phyloP scores from a whole-genome alignment of 2,329 filamentous ascomycete species.

The Stemphylium vesicarium region DNA sequence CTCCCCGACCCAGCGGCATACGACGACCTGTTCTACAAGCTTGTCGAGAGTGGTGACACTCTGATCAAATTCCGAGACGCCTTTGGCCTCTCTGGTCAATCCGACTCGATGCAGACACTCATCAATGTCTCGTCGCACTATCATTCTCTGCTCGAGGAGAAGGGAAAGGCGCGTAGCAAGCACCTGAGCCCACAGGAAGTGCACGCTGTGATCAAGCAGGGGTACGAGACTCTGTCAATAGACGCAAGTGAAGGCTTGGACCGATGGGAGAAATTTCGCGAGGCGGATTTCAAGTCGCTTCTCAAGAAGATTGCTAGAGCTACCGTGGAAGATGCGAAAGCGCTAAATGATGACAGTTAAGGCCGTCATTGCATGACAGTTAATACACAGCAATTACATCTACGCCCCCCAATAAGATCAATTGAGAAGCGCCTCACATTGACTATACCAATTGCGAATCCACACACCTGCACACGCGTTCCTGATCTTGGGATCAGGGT shows the following conservation, averaged over 20 bases:
- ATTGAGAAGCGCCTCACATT: neutral
- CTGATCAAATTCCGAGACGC: constrained; percentile 81
- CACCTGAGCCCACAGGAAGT: constrained; percentile 84
- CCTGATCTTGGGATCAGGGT: neutral
- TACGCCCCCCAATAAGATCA: neutral
- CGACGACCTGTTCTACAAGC: constrained; percentile 97
- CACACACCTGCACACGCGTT: neutral
- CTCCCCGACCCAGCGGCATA: constrained; percentile 86
- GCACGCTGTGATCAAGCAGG: constrained; percentile 89
- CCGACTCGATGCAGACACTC: constrained; percentile 77
- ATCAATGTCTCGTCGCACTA: constrained; percentile 87
- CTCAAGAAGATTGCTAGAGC: constrained; percentile 87
- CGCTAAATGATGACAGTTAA: constrained; percentile 47
- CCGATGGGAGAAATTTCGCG: constrained; percentile 83
- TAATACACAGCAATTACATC: neutral
- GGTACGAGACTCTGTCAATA: constrained; percentile 93
- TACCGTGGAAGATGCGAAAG: constrained; percentile 73
- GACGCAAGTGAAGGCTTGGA: constrained; percentile 86
- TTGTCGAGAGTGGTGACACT: constrained; percentile 88
- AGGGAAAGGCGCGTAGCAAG: constrained; percentile 60
- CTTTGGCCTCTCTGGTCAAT: constrained; percentile 60
- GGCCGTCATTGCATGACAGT: neutral
- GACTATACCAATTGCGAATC: neutral
- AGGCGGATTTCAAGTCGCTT: constrained; percentile 81
- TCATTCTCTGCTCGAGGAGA: constrained; percentile 74